A percentile compares a stretch with the other conserved stretches of the same genome.
These are phyloP conservation scores for Plasmodium chabaudi DNA, from an alignment of 169 alveolate species.

Conservation along the genomic window DNA sequence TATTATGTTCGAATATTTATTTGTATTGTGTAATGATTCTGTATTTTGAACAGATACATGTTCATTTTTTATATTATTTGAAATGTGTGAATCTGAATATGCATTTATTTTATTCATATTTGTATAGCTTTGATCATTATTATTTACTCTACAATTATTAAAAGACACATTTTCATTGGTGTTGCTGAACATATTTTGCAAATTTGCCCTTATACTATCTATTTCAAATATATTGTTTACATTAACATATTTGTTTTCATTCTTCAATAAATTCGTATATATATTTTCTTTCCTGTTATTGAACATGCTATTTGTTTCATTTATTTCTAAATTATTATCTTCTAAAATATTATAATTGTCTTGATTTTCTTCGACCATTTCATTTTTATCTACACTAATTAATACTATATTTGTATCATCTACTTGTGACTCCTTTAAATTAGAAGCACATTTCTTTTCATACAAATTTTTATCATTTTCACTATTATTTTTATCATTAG, in stretches of 20 bases:
- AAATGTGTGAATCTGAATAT: too few species aligned
- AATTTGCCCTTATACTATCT: constrained; percentile 40
- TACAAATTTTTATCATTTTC: background rate
- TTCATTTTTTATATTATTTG: too few species aligned
- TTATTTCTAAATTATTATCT: background rate
- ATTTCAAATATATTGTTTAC: constrained; percentile 69
- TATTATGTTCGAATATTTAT: too few species aligned
- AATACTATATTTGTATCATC: background rate
- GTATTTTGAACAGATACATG: too few species aligned
- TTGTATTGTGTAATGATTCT: too few species aligned
- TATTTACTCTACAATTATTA: too few species aligned
- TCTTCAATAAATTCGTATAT: background rate
- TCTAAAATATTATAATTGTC: background rate
- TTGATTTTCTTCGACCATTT: background rate
- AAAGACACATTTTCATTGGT: background rate
- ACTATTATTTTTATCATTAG: background rate
- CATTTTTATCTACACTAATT: background rate
- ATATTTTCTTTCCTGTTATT: background rate
- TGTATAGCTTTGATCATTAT: too few species aligned
- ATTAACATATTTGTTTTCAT: constrained; percentile 42
- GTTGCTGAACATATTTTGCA: constrained; percentile 29
- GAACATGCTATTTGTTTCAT: background rate
- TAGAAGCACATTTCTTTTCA: background rate
- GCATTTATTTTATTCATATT: too few species aligned
- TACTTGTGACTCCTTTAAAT: background rate